Percentiles rank a stretch among this genome's conserved stretches.
phyloP scores from a whole-genome alignment of 805 yeast genomes.

The Ogataea glucozyma region DNA sequence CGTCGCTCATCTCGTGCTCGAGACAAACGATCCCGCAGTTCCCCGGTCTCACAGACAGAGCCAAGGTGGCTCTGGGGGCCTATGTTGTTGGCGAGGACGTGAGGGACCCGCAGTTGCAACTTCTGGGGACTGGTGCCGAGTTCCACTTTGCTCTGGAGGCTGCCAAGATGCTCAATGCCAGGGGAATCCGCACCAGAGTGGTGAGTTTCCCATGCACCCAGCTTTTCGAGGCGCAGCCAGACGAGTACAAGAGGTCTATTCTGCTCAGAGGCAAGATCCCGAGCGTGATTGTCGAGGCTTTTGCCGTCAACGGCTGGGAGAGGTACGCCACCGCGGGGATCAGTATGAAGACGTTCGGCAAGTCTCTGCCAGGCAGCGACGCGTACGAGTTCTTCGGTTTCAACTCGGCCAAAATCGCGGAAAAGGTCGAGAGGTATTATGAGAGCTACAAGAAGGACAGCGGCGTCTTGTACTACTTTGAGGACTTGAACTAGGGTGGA shows the following conservation, averaged over 20 bases:
- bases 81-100: conserved; percentile 62
- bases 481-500: conserved; percentile 32
- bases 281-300: conserved; percentile 87
- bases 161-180: conserved; percentile 62
- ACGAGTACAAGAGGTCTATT: conserved; percentile 77
- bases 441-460: conserved; percentile 13
- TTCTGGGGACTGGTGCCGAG: conserved; percentile 95
- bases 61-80: conserved; percentile 92
- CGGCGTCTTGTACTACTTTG: conserved; percentile 30
- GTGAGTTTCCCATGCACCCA: conserved; percentile 92
- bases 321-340: conserved; percentile 95
- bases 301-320: conserved; percentile 89
- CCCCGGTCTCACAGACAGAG: conserved; percentile 78
- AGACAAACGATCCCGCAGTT: conserved; percentile 91
- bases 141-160: conserved; percentile 80
- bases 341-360: conserved; percentile 94
- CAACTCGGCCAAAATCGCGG: conserved; percentile 86
- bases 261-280: conserved; percentile 89
- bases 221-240: conserved; percentile 84
- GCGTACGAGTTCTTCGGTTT: conserved; percentile 84
- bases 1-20: conserved; percentile 72
- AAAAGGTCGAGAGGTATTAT: conserved; percentile 33
- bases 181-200: conserved; percentile 73
- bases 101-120: conserved; percentile 54
- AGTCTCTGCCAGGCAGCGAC: conserved; percentile 84